Evolutionary conservation across 495 filamentous ascomycete species (phyloP), one percentile per base, ranked within the genome.

Genomic region (Lineolata rhizophorae): DNA sequence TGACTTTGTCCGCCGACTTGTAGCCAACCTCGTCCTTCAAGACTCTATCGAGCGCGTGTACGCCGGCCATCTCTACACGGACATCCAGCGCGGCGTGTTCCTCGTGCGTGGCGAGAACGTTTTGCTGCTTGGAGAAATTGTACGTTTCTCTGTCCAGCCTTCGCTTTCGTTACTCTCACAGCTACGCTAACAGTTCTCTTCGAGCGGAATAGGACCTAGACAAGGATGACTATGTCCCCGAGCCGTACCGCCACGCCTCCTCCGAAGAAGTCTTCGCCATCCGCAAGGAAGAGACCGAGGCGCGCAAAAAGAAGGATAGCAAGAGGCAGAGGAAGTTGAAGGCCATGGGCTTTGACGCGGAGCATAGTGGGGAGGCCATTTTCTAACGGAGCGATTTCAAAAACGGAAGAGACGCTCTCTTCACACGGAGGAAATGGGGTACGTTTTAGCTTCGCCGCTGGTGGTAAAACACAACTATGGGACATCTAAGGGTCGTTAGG

Each of bases 31-130:
- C 27, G 80, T 93, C 22, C 68, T 97, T 33, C 83, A 92, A 48
- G 80, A 81, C 38, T 91, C 85, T 5, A 61, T 76, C 41, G 87
- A 97, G 54, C 62, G 85, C 10, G 62, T 92, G 34, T 92, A 79
- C 45, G 72, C 70, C 16, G 45, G 49, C 44, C 9, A 16, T 6
- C 57, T 80, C 19, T 95, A 83, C 47, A 79, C 78, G 25, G 81
- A 91, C 48, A 62, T 87, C 25, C 58, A 65, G 1, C 67, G 77
- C 17, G 85, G 85, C 12, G 65, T 90, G 37, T 94, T 79, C 48
- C 59, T 95, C 14, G 81, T 95, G 12, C 65, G 85, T 12, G 85
- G 85, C 24, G 85, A 95, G 61, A 95, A 95, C 44, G 82, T 94
- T 5, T 54, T 91, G 18, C 53, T 95, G 30, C 56, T 95, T 3